phyloP scores from a whole-genome alignment of 2,329 filamentous ascomycete species.

The Tricladium varicosporioides region DNA sequence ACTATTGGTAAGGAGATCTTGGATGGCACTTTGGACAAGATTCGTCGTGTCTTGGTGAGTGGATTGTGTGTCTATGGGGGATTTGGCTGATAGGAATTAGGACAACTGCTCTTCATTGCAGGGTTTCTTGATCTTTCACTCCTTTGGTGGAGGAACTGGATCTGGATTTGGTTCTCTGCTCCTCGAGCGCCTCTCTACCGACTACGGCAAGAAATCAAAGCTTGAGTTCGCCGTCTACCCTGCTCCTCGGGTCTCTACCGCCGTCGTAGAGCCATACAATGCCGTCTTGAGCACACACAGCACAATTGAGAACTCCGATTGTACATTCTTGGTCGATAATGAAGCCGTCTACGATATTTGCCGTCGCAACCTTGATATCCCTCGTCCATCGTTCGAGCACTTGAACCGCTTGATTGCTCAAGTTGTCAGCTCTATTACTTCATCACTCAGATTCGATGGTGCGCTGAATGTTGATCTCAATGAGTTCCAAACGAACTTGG shows the following conservation, averaged over 20 bases:
- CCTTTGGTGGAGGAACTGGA: conserved; percentile 65
- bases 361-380: conserved; percentile 61
- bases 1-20: conserved; percentile 67
- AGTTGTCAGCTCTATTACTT: conserved; percentile 66
- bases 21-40: conserved; percentile 61
- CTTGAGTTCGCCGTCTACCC: conserved; percentile 67
- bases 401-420: conserved; percentile 66
- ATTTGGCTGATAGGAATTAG: conserved; percentile 29
- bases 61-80: conserved; percentile 4
- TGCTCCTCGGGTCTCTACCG: conserved; percentile 60
- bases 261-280: conserved; percentile 69
- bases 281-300: conserved; percentile 55
- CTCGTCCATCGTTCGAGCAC: conserved; percentile 62
- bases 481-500: conserved; percentile 69
- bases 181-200: conserved; percentile 60
- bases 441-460: conserved; percentile 63
- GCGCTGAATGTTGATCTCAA: conserved; percentile 66
- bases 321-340: conserved; percentile 67
- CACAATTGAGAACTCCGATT: conserved; percentile 67
- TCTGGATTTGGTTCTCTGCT: conserved; percentile 65
- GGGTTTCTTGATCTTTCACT: conserved; percentile 68
- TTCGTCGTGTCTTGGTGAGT: conserved; percentile 60
- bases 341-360: conserved; percentile 69
- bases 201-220: conserved; percentile 68
- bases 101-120: conserved; percentile 66